phyloP scores from a whole-genome alignment of 106 monocot genomes.

The Apostasia shenzhenica region DNA sequence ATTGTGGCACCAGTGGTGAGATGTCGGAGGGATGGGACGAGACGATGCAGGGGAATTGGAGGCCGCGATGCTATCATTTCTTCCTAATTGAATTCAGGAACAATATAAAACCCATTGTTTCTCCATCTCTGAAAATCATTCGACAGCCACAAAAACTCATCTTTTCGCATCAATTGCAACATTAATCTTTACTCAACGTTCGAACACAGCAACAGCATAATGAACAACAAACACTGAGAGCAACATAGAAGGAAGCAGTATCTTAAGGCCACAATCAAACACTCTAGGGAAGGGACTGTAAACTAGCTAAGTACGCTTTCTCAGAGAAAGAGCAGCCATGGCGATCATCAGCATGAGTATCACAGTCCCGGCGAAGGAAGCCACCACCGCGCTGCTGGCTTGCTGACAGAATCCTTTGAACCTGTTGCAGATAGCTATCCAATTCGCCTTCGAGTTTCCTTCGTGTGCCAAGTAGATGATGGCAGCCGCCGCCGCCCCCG shows the following conservation, averaged over 20 bases:
- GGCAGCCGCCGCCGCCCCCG: constrained; percentile 47
- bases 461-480: constrained; percentile 59
- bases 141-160: too few species aligned
- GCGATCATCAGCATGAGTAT: constrained; percentile 12
- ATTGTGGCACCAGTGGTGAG: not conserved
- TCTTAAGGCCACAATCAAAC: too few species aligned
- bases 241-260: too few species aligned
- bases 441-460: constrained; percentile 54
- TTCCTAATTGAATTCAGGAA: too few species aligned
- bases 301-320: not conserved
- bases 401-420: constrained; percentile 62
- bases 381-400: constrained; percentile 10
- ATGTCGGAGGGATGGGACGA: not conserved
- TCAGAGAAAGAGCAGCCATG: constrained; percentile 12
- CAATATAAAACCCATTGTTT: too few species aligned
- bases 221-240: too few species aligned
- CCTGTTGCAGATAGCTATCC: constrained; percentile 65
- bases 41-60: too few species aligned
- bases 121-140: too few species aligned
- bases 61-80: not conserved
- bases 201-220: too few species aligned
- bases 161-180: too few species aligned
- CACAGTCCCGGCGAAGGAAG: constrained; percentile 7
- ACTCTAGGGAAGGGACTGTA: not conserved
- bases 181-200: too few species aligned